These are phyloP conservation scores for Russula earlei DNA, from an alignment of 768 basidiomycete species.

Conservation along the genomic window DNA sequence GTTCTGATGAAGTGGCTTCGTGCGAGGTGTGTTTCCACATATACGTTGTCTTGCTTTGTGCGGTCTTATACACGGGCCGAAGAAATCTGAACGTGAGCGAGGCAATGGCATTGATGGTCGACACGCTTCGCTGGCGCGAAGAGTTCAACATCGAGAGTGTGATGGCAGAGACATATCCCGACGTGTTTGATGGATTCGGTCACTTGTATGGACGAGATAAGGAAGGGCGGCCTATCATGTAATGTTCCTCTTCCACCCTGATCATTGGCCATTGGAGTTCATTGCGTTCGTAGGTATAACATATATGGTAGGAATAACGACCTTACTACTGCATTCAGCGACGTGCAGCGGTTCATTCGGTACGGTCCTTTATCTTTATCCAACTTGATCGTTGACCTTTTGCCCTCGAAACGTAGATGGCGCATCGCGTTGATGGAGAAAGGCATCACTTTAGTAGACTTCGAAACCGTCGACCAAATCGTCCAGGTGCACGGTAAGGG, in stretches of 20 bases:
- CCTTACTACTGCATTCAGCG: conserved; percentile 62
- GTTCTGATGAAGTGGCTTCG: conserved; percentile 75
- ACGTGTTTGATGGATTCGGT: conserved; percentile 42
- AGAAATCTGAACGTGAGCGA: conserved; percentile 34
- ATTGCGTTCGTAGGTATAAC: conserved; percentile 47
- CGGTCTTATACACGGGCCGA: conserved; percentile 30
- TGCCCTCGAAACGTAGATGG: conserved; percentile 41
- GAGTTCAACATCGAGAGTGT: conserved; percentile 53
- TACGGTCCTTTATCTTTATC: conserved; percentile 23
- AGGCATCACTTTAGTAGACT: conserved; percentile 54
- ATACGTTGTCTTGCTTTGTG: neutral
- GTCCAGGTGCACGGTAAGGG: conserved; percentile 20
- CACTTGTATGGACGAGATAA: conserved; percentile 64
- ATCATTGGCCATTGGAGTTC: neutral
- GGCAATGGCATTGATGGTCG: conserved; percentile 57
- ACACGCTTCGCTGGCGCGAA: conserved; percentile 62
- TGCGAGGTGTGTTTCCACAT: conserved; percentile 42
- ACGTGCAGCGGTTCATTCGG: conserved; percentile 69
- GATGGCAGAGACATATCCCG: conserved; percentile 38
- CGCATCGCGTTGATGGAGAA: conserved; percentile 71
- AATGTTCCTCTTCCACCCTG: conserved; percentile 24
- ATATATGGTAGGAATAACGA: conserved; percentile 66
- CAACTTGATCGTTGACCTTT: neutral
- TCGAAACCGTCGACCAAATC: conserved; percentile 43
- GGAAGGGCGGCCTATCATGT: conserved; percentile 60